Evolutionary conservation across 768 basidiomycete genomes (phyloP).

Genomic region (Postia placenta): DNA sequence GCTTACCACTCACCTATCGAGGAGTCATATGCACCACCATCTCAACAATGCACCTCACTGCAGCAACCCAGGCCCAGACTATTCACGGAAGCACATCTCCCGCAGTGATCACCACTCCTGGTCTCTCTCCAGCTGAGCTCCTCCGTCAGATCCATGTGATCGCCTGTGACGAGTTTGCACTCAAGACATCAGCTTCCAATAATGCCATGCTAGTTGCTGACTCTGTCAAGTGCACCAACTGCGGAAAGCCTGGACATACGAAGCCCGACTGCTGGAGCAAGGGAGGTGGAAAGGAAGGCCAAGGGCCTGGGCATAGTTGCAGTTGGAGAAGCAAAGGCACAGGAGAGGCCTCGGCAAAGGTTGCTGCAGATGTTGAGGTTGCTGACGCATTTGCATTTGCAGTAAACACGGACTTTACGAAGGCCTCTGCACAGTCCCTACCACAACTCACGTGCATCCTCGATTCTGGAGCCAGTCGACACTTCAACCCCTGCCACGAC

Average conservation of each 20-base stretch:
- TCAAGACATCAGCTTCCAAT: neutral
- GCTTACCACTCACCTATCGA: constrained; percentile 8
- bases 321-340: neutral
- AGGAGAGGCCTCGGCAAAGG: neutral
- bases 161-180: neutral
- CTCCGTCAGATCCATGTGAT: constrained; percentile 4
- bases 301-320: constrained; percentile 5
- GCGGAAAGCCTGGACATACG: constrained; percentile 13
- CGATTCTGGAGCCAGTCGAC: constrained; percentile 14
- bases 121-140: constrained; percentile 1
- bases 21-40: constrained; percentile 1
- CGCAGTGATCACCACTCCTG: neutral
- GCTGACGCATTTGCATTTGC: neutral
- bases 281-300: constrained; percentile 16
- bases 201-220: constrained; percentile 1
- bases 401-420: neutral
- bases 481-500: constrained; percentile 12
- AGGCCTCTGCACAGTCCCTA: neutral
- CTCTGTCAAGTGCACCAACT: constrained; percentile 14
- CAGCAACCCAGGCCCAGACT: neutral
- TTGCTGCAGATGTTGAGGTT: neutral
- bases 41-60: neutral
- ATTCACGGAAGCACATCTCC: neutral
- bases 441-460: constrained; percentile 3
- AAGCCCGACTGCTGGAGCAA: constrained; percentile 14